phyloP scores from a whole-genome alignment of 352 stramenopile species.

The Globisporangium nunn region DNA sequence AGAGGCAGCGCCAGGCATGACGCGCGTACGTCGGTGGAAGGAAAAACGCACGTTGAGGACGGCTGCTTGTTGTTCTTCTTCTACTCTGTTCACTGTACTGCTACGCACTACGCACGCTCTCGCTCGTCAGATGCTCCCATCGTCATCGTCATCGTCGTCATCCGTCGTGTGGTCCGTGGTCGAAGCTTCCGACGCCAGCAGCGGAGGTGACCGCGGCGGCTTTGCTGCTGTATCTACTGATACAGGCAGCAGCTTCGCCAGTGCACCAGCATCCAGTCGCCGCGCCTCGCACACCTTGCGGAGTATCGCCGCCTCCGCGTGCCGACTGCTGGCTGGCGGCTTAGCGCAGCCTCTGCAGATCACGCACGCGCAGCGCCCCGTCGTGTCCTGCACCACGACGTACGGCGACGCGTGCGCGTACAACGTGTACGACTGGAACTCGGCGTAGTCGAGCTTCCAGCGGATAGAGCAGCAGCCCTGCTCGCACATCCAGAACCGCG shows the following conservation, averaged over 20 bases:
- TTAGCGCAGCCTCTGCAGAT: slow-evolving; percentile 46
- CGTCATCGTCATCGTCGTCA: slow-evolving; percentile 5
- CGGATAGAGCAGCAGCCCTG: slow-evolving; percentile 63
- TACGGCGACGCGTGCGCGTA: slow-evolving; percentile 64
- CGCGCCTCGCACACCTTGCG: slow-evolving; percentile 5
- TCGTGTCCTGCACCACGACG: slow-evolving; percentile 53
- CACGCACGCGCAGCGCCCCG: slow-evolving; percentile 40
- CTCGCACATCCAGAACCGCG: slow-evolving; percentile 55
- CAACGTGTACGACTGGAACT: slow-evolving; percentile 58
- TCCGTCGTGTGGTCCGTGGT: background rate
- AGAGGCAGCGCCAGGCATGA: background rate
- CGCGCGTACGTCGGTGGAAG: background rate
- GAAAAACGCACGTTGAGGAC: background rate
- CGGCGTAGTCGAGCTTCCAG: slow-evolving; percentile 73
- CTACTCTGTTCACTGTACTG: background rate
- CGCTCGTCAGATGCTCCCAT: slow-evolving; percentile 9
- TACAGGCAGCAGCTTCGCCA: background rate
- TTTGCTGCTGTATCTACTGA: background rate
- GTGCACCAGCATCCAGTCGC: background rate
- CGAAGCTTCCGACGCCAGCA: slow-evolving; percentile 3
- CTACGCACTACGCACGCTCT: background rate
- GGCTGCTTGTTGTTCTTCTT: background rate
- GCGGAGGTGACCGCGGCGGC: background rate
- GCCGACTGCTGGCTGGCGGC: background rate
- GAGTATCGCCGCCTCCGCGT: slow-evolving; percentile 4